These are phyloP conservation scores for Dillenia suffruticosa DNA, from an alignment of 164 flowering plant species.

Conservation along the genomic window DNA sequence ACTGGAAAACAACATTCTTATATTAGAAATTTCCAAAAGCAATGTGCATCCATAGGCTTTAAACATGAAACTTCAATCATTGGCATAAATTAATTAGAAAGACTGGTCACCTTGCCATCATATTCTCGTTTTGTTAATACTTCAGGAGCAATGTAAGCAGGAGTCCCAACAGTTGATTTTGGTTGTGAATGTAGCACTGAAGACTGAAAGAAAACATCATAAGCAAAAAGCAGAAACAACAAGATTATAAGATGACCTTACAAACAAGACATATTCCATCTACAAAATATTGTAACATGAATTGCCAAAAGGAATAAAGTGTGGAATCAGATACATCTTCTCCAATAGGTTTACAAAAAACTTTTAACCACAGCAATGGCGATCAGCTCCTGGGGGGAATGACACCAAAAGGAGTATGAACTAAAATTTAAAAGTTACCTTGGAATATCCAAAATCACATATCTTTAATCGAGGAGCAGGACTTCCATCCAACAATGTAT, in stretches of 20 bases:
- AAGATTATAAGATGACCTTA: background rate
- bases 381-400: too few relatives aligned
- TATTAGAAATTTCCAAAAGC: too few relatives aligned
- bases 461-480: slow-evolving; percentile 71
- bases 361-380: too few relatives aligned
- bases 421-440: slow-evolving; percentile 32
- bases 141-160: slow-evolving; percentile 76
- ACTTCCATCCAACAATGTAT: slow-evolving; percentile 74
- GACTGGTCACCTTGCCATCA: slow-evolving; percentile 60
- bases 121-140: slow-evolving; percentile 53
- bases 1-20: too few relatives aligned
- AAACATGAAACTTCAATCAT: too few relatives aligned
- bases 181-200: slow-evolving; percentile 71
- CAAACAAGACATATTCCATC: too few relatives aligned
- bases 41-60: too few relatives aligned
- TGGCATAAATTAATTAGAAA: too few relatives aligned
- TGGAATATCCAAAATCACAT: slow-evolving; percentile 78
- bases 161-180: slow-evolving; percentile 77
- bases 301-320: too few relatives aligned
- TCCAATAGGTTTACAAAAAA: too few relatives aligned
- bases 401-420: background rate
- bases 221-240: background rate
- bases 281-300: too few relatives aligned
- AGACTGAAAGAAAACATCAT: slow-evolving; percentile 31
- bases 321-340: too few relatives aligned